Conservation (phyloP, 2,329 filamentous ascomycete genomes). For the Westerdykella sp. region DNA sequence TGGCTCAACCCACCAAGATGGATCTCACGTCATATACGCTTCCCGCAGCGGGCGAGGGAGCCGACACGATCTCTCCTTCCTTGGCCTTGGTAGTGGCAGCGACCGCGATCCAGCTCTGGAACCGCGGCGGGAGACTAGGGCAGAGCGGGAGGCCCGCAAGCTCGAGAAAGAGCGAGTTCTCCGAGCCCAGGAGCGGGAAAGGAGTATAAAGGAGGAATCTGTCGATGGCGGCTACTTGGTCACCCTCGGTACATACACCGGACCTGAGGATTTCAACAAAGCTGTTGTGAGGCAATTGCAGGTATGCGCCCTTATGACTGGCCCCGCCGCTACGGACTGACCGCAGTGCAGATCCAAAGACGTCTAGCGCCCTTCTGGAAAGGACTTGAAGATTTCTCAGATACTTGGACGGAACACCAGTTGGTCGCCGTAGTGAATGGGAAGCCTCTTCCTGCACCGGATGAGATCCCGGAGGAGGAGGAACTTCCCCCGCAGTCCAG, state of each 20-base stretch:
- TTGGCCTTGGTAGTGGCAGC: conserved; percentile 47
- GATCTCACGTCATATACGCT: conserved; percentile 37
- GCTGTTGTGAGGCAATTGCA: conserved; percentile 79
- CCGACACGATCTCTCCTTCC: conserved; percentile 54
- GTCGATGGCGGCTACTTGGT: conserved; percentile 93
- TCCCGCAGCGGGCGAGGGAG: conserved; percentile 48
- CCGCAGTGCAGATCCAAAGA: conserved; percentile 72
- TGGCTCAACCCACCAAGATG: conserved; percentile 18
- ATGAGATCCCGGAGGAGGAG: conserved; percentile 70
- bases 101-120: conserved; percentile 50
- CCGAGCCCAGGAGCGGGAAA: conserved; percentile 76
- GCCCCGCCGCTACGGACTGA: conserved; percentile 5
- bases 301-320: conserved; percentile 48
- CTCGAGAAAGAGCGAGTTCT: conserved; percentile 72
- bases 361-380: conserved; percentile 92
- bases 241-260: conserved; percentile 88
- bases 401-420: conserved; percentile 90
- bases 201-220: conserved; percentile 84
- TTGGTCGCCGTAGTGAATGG: conserved; percentile 86
- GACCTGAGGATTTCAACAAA: conserved; percentile 90
- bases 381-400: conserved; percentile 80
- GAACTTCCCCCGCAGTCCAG: conserved; percentile 40
- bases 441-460: conserved; percentile 73
- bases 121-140: conserved; percentile 75
- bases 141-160: conserved; percentile 81